These are phyloP conservation scores for Boletus subparvulus DNA, from an alignment of 768 basidiomycete genomes.

Conservation along the genomic window DNA sequence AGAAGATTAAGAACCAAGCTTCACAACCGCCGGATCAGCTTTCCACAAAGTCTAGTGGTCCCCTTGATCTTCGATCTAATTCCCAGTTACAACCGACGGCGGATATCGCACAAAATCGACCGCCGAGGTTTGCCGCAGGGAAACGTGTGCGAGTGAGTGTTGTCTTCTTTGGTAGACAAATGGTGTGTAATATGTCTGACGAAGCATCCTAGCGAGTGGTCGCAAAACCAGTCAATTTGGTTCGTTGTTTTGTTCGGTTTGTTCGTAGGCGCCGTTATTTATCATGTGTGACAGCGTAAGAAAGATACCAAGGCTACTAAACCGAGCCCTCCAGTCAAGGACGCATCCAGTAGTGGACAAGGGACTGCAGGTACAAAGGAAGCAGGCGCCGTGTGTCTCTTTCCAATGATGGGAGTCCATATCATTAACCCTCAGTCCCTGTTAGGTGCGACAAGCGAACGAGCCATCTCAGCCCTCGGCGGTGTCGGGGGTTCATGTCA, in stretches of 20 bases:
- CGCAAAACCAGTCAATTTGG: neutral
- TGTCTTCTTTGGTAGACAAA: neutral
- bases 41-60: neutral
- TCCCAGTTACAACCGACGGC: neutral
- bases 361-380: neutral
- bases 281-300: neutral
- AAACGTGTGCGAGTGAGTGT: neutral
- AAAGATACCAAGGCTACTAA: neutral
- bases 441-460: neutral
- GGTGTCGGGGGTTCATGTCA: neutral
- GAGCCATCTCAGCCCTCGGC: neutral
- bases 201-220: neutral
- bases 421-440: neutral
- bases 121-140: neutral
- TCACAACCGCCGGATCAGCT: neutral
- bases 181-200: neutral
- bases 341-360: neutral
- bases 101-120: neutral
- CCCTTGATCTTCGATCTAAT: too few species aligned
- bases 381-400: neutral
- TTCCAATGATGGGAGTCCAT: too few species aligned
- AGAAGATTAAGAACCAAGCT: neutral
- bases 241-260: neutral
- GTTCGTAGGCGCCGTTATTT: neutral
- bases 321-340: neutral